A percentile compares a stretch with the other conserved stretches of the same genome.
phyloP scores from a whole-genome alignment of 2,329 filamentous ascomycete species.

The Aspergillus fischeri region DNA sequence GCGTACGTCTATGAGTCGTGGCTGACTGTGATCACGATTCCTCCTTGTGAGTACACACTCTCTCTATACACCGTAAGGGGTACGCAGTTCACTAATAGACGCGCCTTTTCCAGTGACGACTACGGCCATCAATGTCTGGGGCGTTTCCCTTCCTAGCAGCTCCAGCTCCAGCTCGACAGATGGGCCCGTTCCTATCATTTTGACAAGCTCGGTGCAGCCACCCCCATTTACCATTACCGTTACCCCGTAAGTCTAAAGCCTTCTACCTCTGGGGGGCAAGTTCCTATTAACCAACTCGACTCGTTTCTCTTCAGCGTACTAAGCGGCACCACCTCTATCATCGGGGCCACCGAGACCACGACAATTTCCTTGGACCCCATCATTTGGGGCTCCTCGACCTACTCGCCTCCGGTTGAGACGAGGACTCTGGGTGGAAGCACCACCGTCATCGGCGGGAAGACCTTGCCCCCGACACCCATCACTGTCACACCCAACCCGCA shows the following conservation, averaged over 20 bases:
- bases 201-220: background rate
- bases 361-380: background rate
- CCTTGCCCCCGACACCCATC: background rate
- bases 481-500: conserved; percentile 1
- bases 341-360: background rate
- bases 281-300: too few relatives aligned
- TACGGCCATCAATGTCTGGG: background rate
- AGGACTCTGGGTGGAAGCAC: background rate
- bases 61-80: too few relatives aligned
- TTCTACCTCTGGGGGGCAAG: too few relatives aligned
- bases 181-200: background rate
- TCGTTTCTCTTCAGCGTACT: background rate
- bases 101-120: background rate
- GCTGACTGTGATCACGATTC: background rate
- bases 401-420: background rate
- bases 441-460: background rate
- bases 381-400: background rate
- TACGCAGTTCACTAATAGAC: too few relatives aligned
- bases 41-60: background rate
- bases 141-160: background rate
- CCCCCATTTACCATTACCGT: background rate
- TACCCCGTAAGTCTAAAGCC: background rate
- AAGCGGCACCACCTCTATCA: conserved; percentile 1
- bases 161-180: background rate
- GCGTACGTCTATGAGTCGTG: background rate